Evolutionary conservation across 441 rosid genomes (phyloP).

Genomic region (Adansonia rubrostipa): DNA sequence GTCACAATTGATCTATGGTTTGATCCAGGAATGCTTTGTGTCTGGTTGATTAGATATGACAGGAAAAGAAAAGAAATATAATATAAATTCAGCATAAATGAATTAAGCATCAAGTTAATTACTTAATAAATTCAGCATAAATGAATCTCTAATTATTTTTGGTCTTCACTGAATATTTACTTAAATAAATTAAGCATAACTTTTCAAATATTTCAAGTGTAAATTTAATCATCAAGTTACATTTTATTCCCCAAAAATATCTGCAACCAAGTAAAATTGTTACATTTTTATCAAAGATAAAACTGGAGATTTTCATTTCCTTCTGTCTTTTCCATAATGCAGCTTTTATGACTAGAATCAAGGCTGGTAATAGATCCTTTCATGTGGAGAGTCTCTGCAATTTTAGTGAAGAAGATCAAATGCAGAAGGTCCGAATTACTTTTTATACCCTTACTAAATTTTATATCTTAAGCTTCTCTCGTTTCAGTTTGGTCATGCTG

Average conservation of each 20-base stretch:
- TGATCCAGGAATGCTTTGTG: neutral
- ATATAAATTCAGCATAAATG: neutral
- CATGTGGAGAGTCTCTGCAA: constrained; percentile 75
- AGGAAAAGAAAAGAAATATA: neutral
- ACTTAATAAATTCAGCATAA: too few species aligned
- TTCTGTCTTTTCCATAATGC: constrained; percentile 31
- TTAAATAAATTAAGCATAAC: neutral
- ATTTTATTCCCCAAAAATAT: too few species aligned
- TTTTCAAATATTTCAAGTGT: neutral
- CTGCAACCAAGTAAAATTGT: neutral
- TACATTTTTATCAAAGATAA: neutral
- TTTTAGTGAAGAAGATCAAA: constrained; percentile 71
- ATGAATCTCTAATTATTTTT: neutral
- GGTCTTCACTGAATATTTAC: neutral
- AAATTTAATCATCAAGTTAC: neutral
- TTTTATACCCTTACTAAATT: constrained; percentile 14
- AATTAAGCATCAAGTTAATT: too few species aligned
- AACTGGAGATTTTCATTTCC: constrained; percentile 2
- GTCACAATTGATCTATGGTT: neutral
- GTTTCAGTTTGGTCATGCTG: neutral
- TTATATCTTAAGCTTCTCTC: neutral
- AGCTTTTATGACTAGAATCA: constrained; percentile 90
- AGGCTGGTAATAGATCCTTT: constrained; percentile 63
- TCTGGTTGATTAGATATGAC: neutral
- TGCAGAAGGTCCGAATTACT: constrained; percentile 49